Evolutionary conservation across 2,329 filamentous ascomycete species (phyloP).

Genomic region (Monosporascus sp.): DNA sequence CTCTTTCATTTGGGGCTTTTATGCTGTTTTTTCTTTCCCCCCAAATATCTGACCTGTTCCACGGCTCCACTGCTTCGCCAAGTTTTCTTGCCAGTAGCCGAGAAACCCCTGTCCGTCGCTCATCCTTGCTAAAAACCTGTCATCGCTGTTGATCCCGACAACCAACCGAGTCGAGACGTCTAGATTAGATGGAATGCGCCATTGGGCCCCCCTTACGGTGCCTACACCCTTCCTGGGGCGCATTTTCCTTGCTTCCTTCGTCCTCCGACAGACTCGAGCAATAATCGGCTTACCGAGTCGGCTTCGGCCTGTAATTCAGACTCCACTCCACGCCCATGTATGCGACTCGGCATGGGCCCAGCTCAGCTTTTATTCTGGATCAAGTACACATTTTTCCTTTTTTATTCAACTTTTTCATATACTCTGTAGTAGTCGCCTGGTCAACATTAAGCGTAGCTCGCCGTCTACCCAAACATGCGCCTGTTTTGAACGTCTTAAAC

Average conservation of each 20-base stretch:
- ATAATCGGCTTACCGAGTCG: no score
- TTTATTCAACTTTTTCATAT: no score
- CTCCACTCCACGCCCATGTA: no score
- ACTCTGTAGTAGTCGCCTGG: no score
- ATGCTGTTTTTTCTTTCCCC: background rate
- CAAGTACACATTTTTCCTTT: no score
- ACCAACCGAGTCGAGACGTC: conserved; percentile 18
- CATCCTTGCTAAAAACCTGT: conserved; percentile 22
- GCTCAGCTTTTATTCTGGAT: background rate
- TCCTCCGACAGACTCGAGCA: no score
- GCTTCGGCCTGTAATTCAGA: background rate
- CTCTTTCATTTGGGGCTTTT: background rate
- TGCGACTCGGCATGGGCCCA: background rate
- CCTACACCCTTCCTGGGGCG: background rate
- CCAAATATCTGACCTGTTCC: background rate
- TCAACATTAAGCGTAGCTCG: background rate
- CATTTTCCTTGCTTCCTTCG: background rate
- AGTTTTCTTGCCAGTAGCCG: background rate
- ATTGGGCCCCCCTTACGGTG: background rate
- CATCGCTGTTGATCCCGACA: conserved; percentile 20
- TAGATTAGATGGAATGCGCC: conserved; percentile 16
- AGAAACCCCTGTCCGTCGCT: conserved; percentile 13
- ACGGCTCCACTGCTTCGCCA: background rate
- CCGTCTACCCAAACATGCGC: background rate
- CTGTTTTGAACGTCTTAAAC: background rate